Conservation (phyloP, 768 basidiomycete genomes). For the Lactarius indigo region DNA sequence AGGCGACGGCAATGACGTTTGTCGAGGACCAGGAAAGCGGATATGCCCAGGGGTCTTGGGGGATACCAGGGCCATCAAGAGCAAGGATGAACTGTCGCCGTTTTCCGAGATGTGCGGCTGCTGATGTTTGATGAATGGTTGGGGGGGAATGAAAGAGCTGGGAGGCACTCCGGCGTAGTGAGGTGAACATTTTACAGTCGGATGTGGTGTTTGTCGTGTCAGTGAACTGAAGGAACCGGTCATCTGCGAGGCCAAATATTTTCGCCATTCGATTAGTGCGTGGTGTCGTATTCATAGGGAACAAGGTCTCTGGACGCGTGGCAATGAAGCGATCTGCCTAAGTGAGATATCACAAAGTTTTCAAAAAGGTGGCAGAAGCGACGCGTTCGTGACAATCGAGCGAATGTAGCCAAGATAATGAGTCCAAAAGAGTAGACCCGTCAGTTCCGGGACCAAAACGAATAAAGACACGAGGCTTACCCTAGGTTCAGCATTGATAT, state of each 20-base stretch:
- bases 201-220: constrained; percentile 36
- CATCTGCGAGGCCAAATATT: constrained; percentile 56
- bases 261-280: constrained; percentile 65
- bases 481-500: constrained; percentile 25
- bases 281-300: constrained; percentile 61
- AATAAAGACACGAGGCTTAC: constrained; percentile 7
- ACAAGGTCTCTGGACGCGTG: constrained; percentile 43
- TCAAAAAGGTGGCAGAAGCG: no score
- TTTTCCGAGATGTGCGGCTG: constrained; percentile 53
- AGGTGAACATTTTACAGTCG: constrained; percentile 42
- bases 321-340: constrained; percentile 64
- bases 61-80: constrained; percentile 63
- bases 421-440: background rate
- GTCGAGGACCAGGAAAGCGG: constrained; percentile 59
- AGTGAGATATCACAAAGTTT: no score
- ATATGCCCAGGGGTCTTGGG: constrained; percentile 49
- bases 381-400: constrained; percentile 9
- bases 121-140: constrained; percentile 41
- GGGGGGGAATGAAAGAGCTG: constrained; percentile 43
- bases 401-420: background rate
- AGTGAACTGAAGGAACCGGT: constrained; percentile 51
- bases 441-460: background rate
- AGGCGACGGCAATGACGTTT: constrained; percentile 62
- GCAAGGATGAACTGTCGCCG: constrained; percentile 54
- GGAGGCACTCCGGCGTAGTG: constrained; percentile 51